Percentiles rank a stretch among this genome's conserved stretches.
phyloP scores from a whole-genome alignment of 306 rosid species.

The Cicer bijugum region DNA sequence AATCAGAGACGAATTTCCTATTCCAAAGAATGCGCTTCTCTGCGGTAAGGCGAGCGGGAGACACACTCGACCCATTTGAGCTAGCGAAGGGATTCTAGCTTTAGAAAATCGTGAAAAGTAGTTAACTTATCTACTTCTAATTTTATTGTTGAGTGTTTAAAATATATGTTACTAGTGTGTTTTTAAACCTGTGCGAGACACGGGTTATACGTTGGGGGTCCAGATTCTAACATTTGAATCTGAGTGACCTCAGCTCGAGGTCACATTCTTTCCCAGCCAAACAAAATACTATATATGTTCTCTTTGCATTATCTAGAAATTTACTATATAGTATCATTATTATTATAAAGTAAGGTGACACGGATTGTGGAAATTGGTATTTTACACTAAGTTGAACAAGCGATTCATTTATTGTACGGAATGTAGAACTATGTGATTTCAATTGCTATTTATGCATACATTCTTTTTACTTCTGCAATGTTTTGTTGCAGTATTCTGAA shows the following conservation, averaged over 20 bases:
- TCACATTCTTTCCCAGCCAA: slow-evolving; percentile 69
- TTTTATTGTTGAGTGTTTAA: slow-evolving; percentile 48
- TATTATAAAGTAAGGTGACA: slow-evolving; percentile 44
- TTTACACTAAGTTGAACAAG: neutral
- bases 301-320: slow-evolving; percentile 43
- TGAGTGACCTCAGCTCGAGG: slow-evolving; percentile 86
- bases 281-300: slow-evolving; percentile 33
- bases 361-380: slow-evolving; percentile 14
- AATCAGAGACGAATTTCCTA: slow-evolving; percentile 84
- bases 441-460: neutral
- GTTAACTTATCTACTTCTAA: slow-evolving; percentile 41
- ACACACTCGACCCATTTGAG: slow-evolving; percentile 83
- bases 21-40: slow-evolving; percentile 89
- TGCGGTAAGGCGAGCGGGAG: slow-evolving; percentile 87
- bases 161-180: slow-evolving; percentile 27
- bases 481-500: neutral
- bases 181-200: too few species aligned
- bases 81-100: slow-evolving; percentile 47
- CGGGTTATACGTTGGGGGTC: too few species aligned
- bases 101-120: slow-evolving; percentile 38
- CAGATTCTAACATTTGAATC: neutral
- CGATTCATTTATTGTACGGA: slow-evolving; percentile 31
- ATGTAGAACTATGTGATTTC: neutral
- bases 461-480: neutral
- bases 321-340: slow-evolving; percentile 6